phyloP scores from a whole-genome alignment of 768 basidiomycete genomes.

The Holtermanniella nyarrowii region DNA sequence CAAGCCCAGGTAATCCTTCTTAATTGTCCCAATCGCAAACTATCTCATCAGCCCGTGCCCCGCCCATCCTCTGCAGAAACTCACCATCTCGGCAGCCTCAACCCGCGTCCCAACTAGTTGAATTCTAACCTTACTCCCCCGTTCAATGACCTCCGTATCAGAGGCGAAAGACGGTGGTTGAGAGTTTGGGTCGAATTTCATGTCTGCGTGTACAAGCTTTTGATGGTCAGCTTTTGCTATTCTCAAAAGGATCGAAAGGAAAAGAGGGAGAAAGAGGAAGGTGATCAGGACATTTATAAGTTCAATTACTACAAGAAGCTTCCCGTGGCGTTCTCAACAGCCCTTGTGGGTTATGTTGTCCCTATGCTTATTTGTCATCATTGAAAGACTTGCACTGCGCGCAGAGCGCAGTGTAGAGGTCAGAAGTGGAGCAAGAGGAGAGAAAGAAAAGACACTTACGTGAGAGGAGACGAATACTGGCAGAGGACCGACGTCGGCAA shows the following conservation, averaged over 20 bases:
- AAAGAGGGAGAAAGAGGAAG: background rate
- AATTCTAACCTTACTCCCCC: conserved; percentile 79
- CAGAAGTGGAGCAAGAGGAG: background rate
- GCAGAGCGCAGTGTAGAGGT: background rate
- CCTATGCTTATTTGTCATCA: conserved; percentile 43
- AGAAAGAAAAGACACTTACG: conserved; percentile 46
- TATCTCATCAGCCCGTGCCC: conserved; percentile 32
- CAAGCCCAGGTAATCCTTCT: conserved; percentile 93
- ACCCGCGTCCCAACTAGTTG: conserved; percentile 98
- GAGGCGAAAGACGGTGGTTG: conserved; percentile 95
- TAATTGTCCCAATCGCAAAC: conserved; percentile 97
- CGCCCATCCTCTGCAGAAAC: conserved; percentile 32
- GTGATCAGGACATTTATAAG: conserved; percentile 26
- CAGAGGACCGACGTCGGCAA: conserved; percentile 89
- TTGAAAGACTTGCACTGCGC: conserved; percentile 5
- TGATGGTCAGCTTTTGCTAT: conserved; percentile 3
- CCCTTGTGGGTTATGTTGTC: conserved; percentile 38
- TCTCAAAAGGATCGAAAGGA: background rate
- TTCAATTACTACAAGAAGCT: conserved; percentile 43
- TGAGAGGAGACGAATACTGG: conserved; percentile 93
- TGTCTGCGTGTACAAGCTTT: conserved; percentile 85
- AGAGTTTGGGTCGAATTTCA: conserved; percentile 89
- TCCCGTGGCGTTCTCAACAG: conserved; percentile 41
- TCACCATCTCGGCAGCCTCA: conserved; percentile 92
- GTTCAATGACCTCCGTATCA: conserved; percentile 67